Percentiles rank a stretch among this genome's conserved stretches.
Conservation (phyloP, 2,329 filamentous ascomycete genomes). For the Scedosporium apiospermum region DNA sequence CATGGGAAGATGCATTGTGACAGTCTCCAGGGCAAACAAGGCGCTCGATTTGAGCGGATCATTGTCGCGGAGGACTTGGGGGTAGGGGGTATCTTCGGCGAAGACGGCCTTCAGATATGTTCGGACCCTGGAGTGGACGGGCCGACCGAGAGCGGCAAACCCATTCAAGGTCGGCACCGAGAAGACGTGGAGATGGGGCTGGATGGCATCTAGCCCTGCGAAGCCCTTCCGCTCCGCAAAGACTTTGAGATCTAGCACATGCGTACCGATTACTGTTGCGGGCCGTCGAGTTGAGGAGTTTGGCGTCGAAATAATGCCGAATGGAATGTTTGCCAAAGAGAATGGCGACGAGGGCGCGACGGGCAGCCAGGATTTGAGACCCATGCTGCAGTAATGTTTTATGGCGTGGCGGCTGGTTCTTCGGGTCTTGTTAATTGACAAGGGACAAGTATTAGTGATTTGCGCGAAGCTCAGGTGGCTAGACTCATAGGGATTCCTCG, state of each 20-base stretch:
- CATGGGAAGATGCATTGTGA: conserved; percentile 49
- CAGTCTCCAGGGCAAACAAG: conserved; percentile 26
- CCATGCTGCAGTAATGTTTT: neutral
- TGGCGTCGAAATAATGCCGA: conserved; percentile 66
- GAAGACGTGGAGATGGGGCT: conserved; percentile 9
- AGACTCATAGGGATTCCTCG: no score
- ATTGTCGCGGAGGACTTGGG: conserved; percentile 25
- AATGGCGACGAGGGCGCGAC: conserved; percentile 39
- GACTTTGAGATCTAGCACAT: conserved; percentile 57
- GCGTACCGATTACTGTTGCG: conserved; percentile 63
- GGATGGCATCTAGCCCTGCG: conserved; percentile 32
- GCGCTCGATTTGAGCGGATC: conserved; percentile 18
- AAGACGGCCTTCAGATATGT: conserved; percentile 55
- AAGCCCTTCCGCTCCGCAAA: conserved; percentile 31
- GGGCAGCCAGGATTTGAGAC: conserved; percentile 17
- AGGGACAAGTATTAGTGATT: no score
- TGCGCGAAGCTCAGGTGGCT: no score
- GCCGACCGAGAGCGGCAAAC: conserved; percentile 61
- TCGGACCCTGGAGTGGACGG: conserved; percentile 61
- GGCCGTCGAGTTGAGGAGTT: conserved; percentile 46
- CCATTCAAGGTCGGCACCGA: conserved; percentile 52
- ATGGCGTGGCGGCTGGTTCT: neutral
- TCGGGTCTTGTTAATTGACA: no score
- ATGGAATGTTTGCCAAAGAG: conserved; percentile 72
- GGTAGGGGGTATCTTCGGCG: conserved; percentile 39